Percentiles rank a stretch among this genome's conserved stretches.
phyloP scores from a whole-genome alignment of 2,329 filamentous ascomycete genomes.

The Fusarium metavorans region DNA sequence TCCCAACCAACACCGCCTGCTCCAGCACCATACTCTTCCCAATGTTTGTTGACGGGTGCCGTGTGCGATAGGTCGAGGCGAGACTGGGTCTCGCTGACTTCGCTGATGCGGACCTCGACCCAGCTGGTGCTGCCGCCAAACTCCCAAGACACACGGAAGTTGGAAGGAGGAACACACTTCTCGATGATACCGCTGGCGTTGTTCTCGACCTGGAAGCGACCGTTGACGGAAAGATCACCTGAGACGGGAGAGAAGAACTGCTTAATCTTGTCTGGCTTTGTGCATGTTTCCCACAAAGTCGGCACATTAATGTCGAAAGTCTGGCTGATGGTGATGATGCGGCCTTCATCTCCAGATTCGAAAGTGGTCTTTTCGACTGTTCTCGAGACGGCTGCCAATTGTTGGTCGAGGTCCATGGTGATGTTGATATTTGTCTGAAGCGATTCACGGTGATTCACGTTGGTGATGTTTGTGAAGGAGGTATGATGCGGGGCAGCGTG shows the following conservation, averaged over 20 bases:
- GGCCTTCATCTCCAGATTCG: not conserved
- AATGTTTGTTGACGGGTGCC: not conserved
- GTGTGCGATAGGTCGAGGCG: not conserved
- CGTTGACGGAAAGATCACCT: not conserved
- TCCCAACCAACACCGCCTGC: slow-evolving; percentile 3
- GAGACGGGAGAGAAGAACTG: slow-evolving; percentile 1
- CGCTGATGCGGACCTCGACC: not conserved
- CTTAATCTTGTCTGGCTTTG: not conserved
- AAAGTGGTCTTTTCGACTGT: not conserved
- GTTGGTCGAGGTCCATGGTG: slow-evolving; percentile 1
- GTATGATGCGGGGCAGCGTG: not conserved
- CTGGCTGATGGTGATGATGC: not conserved
- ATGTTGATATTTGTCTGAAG: not conserved
- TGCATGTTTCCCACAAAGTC: not conserved
- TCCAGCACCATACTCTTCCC: slow-evolving; percentile 4
- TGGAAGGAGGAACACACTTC: not conserved
- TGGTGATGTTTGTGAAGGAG: not conserved
- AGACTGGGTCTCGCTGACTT: not conserved
- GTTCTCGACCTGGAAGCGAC: slow-evolving; percentile 2
- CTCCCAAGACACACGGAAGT: not conserved
- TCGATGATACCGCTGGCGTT: slow-evolving; percentile 6
- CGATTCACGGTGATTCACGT: not conserved
- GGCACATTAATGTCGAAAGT: not conserved
- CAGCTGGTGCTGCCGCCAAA: not conserved
- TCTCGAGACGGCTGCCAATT: not conserved